Evolutionary conservation across 2,329 filamentous ascomycete species (phyloP).

Genomic region (Apiospora rasikravindrae): DNA sequence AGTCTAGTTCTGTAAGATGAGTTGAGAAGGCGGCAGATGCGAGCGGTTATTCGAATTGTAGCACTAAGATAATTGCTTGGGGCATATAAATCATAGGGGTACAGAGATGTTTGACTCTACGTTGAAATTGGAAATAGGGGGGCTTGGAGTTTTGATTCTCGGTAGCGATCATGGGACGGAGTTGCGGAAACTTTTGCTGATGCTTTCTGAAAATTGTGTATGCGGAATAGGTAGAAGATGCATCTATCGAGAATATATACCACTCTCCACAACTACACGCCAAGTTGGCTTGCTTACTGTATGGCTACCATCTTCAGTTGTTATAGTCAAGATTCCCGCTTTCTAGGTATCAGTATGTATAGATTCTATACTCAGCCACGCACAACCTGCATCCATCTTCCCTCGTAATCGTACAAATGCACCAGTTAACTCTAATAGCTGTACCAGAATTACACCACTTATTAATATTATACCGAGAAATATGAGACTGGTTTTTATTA

Average conservation of each 20-base stretch:
- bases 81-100: background rate
- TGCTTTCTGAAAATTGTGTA: background rate
- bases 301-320: no score
- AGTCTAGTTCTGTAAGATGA: background rate
- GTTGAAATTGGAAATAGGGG: background rate
- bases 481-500: no score
- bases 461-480: no score
- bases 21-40: background rate
- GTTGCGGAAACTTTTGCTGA: background rate
- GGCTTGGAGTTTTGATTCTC: background rate
- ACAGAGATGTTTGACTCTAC: background rate
- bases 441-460: no score
- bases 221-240: background rate
- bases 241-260: background rate
- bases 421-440: no score
- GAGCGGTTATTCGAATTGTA: background rate
- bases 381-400: no score
- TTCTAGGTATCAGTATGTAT: no score
- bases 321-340: no score
- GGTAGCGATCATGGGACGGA: background rate
- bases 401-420: no score
- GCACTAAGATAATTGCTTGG: background rate
- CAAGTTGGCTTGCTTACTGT: no score
- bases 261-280: background rate
- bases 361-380: no score